Evolutionary conservation across 192 early-diverging fungal genomes (phyloP), one percentile per base, ranked within the genome.

Genomic region (Podila horticola): DNA sequence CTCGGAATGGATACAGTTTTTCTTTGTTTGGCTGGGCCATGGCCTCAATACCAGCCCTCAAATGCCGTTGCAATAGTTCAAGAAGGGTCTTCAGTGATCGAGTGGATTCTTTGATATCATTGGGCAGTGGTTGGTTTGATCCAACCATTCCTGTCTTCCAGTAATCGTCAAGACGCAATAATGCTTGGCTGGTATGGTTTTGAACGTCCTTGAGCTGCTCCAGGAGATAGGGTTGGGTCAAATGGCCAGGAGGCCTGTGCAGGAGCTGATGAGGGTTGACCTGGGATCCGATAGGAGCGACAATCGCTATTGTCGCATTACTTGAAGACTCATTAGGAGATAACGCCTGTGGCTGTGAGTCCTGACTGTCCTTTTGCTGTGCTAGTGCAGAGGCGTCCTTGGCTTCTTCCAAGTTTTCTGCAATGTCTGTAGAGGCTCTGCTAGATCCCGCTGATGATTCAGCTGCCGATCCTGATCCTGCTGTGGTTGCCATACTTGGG

Each of bases 201-300:
- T 73, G 77, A 2, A 81, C 77, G 69, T 81, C 77, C 57, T 65
- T 62, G 15, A 81, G 50, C 45, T 81, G 77, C 57, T 81, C 77
- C 71, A 81, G 24, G 1, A 73, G 34, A 62, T 81, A 81, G 8
- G 77, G 77, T 52, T 73, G 77, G 7, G 77, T 81, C 34, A 81
- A 28, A 61, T 81, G 77, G 2, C 77, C 77, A 1, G 77, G 77
- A 4, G 77, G 55, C 62, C 70, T 11, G 64, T 65, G 28, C 33
- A 33, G 3, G 33, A 72, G 49, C 26, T 72, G 76, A 63, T 63
- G 65, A 31, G 69, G 26, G 30, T 67, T 71, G 28, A 55, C 24
- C 1, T 55, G 67, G 3, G 75, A 48, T 24, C 30, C 33, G 69
- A 22, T 33, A 13, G 20, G 55, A 20, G 38, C 26, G 38, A 50